Conservation (phyloP, 257 asterid species). For the Penstemon newberryi region DNA sequence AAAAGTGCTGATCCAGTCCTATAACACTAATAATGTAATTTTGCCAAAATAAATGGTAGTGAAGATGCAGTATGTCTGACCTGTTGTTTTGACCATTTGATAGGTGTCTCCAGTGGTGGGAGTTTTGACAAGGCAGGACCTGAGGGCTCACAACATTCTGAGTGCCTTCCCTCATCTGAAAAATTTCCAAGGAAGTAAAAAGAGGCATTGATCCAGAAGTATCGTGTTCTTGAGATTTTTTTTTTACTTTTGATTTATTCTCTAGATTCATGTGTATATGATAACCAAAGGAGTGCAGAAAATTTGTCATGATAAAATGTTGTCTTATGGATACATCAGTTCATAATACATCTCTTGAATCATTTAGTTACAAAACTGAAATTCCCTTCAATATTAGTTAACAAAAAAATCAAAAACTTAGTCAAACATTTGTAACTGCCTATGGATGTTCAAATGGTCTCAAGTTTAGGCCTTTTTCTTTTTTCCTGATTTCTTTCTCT, state of each 20-base stretch:
- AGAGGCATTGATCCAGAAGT: constrained; percentile 44
- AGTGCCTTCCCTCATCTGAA: constrained; percentile 69
- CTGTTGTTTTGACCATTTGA: constrained; percentile 30
- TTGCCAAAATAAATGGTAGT: constrained; percentile 1
- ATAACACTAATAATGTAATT: not conserved
- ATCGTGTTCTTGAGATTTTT: constrained; percentile 29
- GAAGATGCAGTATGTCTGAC: constrained; percentile 20
- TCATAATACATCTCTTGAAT: constrained; percentile 23
- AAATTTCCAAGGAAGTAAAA: constrained; percentile 47
- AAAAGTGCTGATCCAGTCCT: too few relatives aligned
- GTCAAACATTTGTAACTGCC: constrained; percentile 11
- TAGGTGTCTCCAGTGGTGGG: constrained; percentile 80
- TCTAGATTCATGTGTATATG: constrained; percentile 31
- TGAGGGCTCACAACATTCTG: constrained; percentile 79
- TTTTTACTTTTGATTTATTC: constrained; percentile 33
- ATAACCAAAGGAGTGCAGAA: constrained; percentile 26
- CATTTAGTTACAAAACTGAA: constrained; percentile 18
- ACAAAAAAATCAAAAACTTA: constrained; percentile 12
- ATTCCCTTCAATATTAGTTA: constrained; percentile 18
- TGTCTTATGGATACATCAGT: constrained; percentile 22
- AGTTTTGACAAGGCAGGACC: constrained; percentile 92
- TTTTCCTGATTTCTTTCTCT: constrained; percentile 59
- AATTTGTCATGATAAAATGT: constrained; percentile 25
- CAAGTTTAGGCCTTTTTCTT: constrained; percentile 43
- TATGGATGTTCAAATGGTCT: constrained; percentile 28